Base-by-base conservation (phyloP, 805 yeast species). In the Metschnikowia koreensis region DNA sequence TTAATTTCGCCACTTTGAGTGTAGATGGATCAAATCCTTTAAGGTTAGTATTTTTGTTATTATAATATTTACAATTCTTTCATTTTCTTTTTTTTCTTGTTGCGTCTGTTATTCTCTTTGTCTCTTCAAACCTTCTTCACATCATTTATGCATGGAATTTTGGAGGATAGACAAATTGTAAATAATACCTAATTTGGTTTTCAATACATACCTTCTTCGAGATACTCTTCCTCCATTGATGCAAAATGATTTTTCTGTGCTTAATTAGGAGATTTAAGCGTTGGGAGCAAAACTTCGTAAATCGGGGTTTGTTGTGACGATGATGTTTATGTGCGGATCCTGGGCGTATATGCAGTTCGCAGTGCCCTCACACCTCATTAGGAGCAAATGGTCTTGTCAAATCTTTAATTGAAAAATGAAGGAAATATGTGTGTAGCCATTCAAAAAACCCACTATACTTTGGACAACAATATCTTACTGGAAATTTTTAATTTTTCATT, bases 1-100 rank as follows among this genome's bases (percentile, higher is more conserved):
- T 79, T 62, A 93, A 74, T 53, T 87, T 82, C 3, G 91, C 82
- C 22, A 89, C 84, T 47, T 83, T 86, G 57, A 87, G 71, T 38
- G 76, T 71, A 27, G 76, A 70, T 7, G 93, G 87, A 42, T 58
- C 60, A 10, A 55, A 47, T 6, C 43, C 62, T 58, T 17, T 26
- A 41, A 2, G 9, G 56, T 58, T 56, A 58, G 61, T 52, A 33
- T 41, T 11, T 27, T 15, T 16, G 2, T 22, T 22, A 22, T 22
- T 22, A 22, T 22, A 4, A 22, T 22, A 22, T n/a, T n/a, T n/a
- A n/a, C n/a, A n/a, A n/a, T 31, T 31, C 6, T 31, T 31, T 31
- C 3, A 3, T 31, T 31, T 31, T 31, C 6, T 31, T 31, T 9
- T 12, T 31, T 31, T 31, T 31, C 13, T 31, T 31, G 2, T 31